Conservation (phyloP, 495 filamentous ascomycete species). For the Elaphomyces granulatus region DNA sequence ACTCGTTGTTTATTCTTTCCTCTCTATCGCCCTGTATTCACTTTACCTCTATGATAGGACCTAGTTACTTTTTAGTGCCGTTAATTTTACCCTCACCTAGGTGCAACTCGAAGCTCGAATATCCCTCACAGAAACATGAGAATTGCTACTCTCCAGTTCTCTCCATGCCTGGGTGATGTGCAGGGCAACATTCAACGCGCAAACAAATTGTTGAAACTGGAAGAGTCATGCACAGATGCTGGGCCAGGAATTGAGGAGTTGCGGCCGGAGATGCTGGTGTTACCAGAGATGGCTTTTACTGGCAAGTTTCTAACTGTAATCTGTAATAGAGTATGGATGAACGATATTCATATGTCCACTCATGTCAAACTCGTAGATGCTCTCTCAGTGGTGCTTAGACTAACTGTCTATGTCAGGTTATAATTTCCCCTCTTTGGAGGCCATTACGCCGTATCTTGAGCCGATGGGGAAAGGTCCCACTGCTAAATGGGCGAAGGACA, state of each 20-base stretch:
- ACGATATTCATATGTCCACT: no score
- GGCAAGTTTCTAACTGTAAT: conserved; percentile 47
- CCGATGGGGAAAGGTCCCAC: conserved; percentile 56
- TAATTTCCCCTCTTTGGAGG: conserved; percentile 67
- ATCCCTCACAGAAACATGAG: conserved; percentile 46
- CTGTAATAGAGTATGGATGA: no score
- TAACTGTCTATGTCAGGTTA: no score
- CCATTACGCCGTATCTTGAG: conserved; percentile 75
- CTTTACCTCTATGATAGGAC: no score
- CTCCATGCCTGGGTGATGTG: conserved; percentile 57
- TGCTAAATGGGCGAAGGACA: conserved; percentile 64
- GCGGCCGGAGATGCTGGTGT: conserved; percentile 46
- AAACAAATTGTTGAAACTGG: conserved; percentile 46
- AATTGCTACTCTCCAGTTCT: conserved; percentile 72
- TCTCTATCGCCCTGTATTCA: no score
- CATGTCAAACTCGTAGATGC: not conserved
- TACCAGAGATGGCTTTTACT: conserved; percentile 82
- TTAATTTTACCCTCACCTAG: no score
- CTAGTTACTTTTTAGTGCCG: no score
- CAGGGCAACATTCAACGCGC: conserved; percentile 62
- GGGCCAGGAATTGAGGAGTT: conserved; percentile 16
- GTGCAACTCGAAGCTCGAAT: no score
- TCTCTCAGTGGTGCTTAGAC: no score
- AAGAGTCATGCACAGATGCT: conserved; percentile 6
- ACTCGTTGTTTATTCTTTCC: no score